These are phyloP conservation scores for Hyphodiscus hymeniophilus DNA, from an alignment of 495 filamentous ascomycete species.

Conservation along the genomic window DNA sequence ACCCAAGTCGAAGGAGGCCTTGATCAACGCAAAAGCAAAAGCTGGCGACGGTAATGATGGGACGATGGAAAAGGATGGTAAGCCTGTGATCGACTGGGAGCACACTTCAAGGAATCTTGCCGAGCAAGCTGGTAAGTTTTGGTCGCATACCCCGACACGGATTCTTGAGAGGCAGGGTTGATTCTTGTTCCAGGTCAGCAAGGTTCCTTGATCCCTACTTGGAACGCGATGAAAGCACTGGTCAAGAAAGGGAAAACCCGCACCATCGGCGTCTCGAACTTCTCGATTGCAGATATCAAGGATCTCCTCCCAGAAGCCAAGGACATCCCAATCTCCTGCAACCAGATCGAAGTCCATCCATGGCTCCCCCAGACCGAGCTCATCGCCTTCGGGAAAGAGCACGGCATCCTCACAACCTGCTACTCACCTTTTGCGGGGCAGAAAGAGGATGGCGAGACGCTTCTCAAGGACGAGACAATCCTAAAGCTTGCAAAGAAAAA, in stretches of 20 bases:
- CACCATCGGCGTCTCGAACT: slow-evolving; percentile 79
- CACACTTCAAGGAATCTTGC: slow-evolving; percentile 7
- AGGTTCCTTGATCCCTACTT: slow-evolving; percentile 61
- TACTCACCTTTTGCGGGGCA: slow-evolving; percentile 69
- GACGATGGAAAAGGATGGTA: slow-evolving; percentile 67
- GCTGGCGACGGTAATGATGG: slow-evolving; percentile 39
- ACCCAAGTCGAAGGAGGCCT: slow-evolving; percentile 31
- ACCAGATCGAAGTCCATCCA: slow-evolving; percentile 49
- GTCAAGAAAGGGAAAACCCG: slow-evolving; percentile 63
- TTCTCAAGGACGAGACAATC: slow-evolving; percentile 37
- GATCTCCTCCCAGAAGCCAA: slow-evolving; percentile 50
- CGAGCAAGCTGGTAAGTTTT: slow-evolving; percentile 1
- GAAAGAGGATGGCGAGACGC: slow-evolving; percentile 52
- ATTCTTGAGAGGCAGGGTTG: no score
- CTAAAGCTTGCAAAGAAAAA: slow-evolving; percentile 55
- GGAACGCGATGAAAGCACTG: slow-evolving; percentile 72
- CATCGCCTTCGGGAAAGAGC: slow-evolving; percentile 40
- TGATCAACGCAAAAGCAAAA: slow-evolving; percentile 81
- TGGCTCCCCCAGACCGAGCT: slow-evolving; percentile 54
- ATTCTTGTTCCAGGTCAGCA: slow-evolving; percentile 20
- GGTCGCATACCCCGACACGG: no score
- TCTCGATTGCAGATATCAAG: slow-evolving; percentile 60
- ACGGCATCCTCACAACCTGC: slow-evolving; percentile 53
- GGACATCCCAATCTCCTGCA: slow-evolving; percentile 45
- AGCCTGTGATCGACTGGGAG: slow-evolving; percentile 33